Evolutionary conservation across 2,329 filamentous ascomycete genomes (phyloP).

Genomic region (Cladophialophora chaetospira): DNA sequence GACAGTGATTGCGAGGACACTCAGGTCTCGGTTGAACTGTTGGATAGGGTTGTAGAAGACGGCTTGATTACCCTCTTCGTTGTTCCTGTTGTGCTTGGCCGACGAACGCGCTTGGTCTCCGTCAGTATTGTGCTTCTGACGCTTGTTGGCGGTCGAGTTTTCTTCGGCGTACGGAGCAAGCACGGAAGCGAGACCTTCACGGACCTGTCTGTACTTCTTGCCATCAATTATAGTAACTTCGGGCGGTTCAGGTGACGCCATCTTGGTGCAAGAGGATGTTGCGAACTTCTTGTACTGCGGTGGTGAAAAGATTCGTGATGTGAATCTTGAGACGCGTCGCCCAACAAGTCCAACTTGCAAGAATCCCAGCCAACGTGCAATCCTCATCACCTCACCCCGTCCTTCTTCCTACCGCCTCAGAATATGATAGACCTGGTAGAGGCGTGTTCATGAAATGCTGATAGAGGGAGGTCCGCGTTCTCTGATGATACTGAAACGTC

Average conservation of each 20-base stretch:
- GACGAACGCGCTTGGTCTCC: constrained; percentile 40
- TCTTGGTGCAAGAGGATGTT: constrained; percentile 7
- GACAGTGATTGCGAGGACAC: constrained; percentile 85
- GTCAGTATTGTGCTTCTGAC: background rate
- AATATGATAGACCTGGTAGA: background rate
- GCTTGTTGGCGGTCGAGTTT: constrained; percentile 12
- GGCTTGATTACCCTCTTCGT: constrained; percentile 66
- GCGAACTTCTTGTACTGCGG: constrained; percentile 1
- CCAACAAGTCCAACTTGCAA: background rate
- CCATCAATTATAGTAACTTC: constrained; percentile 46
- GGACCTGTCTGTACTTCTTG: constrained; percentile 61
- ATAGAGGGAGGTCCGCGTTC: too few relatives aligned
- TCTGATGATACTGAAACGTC: too few relatives aligned
- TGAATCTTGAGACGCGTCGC: background rate
- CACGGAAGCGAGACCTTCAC: constrained; percentile 69
- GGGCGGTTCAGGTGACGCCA: constrained; percentile 8
- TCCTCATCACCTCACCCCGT: constrained; percentile 9
- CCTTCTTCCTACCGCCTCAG: background rate
- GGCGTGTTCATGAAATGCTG: background rate
- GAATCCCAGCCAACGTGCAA: constrained; percentile 1
- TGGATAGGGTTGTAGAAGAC: constrained; percentile 99
- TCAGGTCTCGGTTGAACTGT: constrained; percentile 96
- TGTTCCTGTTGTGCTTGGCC: constrained; percentile 49
- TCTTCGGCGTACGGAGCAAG: constrained; percentile 59
- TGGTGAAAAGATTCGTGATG: background rate